A percentile compares a stretch with the other conserved stretches of the same genome.
phyloP scores from a whole-genome alignment of 2,329 filamentous ascomycete species.

The Neurospora sp. region DNA sequence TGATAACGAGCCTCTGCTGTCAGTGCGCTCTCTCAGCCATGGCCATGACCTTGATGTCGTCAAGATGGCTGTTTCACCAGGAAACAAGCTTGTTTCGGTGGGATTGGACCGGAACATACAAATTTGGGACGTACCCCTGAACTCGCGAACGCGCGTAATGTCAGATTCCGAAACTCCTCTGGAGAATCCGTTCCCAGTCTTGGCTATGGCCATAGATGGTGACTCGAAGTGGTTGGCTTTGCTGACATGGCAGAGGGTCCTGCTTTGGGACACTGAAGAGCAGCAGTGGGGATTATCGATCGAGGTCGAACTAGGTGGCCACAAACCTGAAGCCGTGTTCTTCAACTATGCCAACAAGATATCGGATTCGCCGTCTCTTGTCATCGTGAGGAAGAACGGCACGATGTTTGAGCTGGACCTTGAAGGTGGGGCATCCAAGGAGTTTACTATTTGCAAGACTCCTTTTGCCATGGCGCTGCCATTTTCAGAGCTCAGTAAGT shows the following conservation, averaged over 20 bases:
- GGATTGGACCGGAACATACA: slow-evolving; percentile 60
- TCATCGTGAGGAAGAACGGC: slow-evolving; percentile 57
- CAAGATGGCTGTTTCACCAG: slow-evolving; percentile 49
- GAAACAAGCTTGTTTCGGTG: slow-evolving; percentile 57
- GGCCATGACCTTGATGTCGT: slow-evolving; percentile 63
- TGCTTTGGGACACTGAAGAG: slow-evolving; percentile 53
- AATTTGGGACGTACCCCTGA: slow-evolving; percentile 51
- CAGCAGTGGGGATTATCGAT: slow-evolving; percentile 46
- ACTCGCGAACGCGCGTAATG: slow-evolving; percentile 32
- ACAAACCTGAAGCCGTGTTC: slow-evolving; percentile 52
- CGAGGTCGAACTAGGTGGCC: slow-evolving; percentile 44
- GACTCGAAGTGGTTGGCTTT: slow-evolving; percentile 57
- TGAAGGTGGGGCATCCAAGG: slow-evolving; percentile 30
- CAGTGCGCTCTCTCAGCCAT: slow-evolving; percentile 47
- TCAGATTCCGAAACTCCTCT: slow-evolving; percentile 25
- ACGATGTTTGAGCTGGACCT: slow-evolving; percentile 48
- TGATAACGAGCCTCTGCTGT: slow-evolving; percentile 42
- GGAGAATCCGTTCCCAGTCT: slow-evolving; percentile 45
- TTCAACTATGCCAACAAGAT: slow-evolving; percentile 37
- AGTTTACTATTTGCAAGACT: slow-evolving; percentile 41
- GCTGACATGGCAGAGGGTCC: slow-evolving; percentile 46
- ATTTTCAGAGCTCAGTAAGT: slow-evolving; percentile 35
- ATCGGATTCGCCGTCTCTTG: slow-evolving; percentile 32
- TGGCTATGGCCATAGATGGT: slow-evolving; percentile 55
- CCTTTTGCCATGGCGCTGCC: slow-evolving; percentile 40